Evolutionary conservation across 164 flowering plant species (phyloP).

Genomic region (Aristolochia contorta): DNA sequence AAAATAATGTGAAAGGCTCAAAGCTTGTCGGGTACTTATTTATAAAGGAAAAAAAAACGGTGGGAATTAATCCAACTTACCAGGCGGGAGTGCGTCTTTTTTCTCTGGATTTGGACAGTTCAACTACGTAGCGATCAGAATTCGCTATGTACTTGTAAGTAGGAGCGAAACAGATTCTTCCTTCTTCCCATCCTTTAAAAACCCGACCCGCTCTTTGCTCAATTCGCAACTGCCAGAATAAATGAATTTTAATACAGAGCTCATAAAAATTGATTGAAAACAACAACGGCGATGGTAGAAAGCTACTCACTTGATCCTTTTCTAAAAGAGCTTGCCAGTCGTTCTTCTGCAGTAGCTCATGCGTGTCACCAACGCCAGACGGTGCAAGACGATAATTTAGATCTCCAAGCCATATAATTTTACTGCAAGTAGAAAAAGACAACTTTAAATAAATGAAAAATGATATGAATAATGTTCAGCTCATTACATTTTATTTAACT

Average conservation of each 20-base stretch:
- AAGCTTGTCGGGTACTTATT: no score
- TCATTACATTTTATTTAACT: no score
- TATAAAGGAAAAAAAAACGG: no score
- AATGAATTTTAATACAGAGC: neutral
- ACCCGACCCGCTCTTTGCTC: conserved; percentile 74
- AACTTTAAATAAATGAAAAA: neutral
- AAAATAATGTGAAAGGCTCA: no score
- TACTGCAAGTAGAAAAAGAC: conserved; percentile 26
- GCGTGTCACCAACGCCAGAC: conserved; percentile 25
- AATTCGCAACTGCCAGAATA: conserved; percentile 44
- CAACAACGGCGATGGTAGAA: neutral
- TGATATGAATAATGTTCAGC: neutral
- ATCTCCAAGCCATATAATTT: conserved; percentile 84
- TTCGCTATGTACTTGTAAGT: conserved; percentile 71
- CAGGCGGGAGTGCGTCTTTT: conserved; percentile 81
- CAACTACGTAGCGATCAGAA: conserved; percentile 57
- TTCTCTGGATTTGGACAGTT: conserved; percentile 36
- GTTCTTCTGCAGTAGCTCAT: conserved; percentile 38
- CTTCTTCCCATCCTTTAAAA: conserved; percentile 87
- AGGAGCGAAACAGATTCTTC: conserved; percentile 70
- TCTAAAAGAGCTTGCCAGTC: conserved; percentile 75
- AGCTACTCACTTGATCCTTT: conserved; percentile 65
- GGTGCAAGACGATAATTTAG: conserved; percentile 66
- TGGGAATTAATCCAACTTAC: conserved; percentile 15
- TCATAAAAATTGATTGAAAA: neutral